phyloP scores from a whole-genome alignment of 441 rosid species.

The Pelargonium myrrhifolium region DNA sequence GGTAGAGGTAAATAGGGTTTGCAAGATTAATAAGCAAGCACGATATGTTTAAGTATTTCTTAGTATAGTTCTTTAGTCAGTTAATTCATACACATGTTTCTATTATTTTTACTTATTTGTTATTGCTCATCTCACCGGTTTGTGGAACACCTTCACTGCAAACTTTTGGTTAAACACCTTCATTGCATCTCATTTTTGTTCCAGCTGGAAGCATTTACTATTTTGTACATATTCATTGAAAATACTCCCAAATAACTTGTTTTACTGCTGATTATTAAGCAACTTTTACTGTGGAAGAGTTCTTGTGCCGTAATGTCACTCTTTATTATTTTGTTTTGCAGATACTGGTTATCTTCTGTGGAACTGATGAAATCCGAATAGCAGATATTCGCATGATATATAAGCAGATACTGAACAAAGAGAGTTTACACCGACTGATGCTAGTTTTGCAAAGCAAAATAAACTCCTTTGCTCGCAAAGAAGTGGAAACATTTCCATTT shows the following conservation, averaged over 20 bases:
- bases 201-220: too few relatives aligned
- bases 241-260: not conserved
- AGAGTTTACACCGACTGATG: slow-evolving; percentile 33
- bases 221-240: too few relatives aligned
- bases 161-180: too few relatives aligned
- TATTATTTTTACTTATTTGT: too few relatives aligned
- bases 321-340: slow-evolving; percentile 18
- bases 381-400: slow-evolving; percentile 20
- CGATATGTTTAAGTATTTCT: too few relatives aligned
- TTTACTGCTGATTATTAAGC: not conserved
- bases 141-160: too few relatives aligned
- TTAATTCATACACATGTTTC: too few relatives aligned
- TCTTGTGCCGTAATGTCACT: not conserved
- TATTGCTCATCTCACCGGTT: too few relatives aligned
- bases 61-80: too few relatives aligned
- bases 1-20: too few relatives aligned
- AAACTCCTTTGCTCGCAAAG: slow-evolving; percentile 37
- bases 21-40: too few relatives aligned
- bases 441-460: slow-evolving; percentile 45
- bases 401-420: slow-evolving; percentile 26
- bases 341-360: slow-evolving; percentile 46
- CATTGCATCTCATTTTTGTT: too few relatives aligned
- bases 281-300: not conserved
- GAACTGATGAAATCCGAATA: slow-evolving; percentile 31
- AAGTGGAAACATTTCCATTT: slow-evolving; percentile 27